Evolutionary conservation across 352 stramenopile genomes (phyloP), one percentile per base, ranked within the genome.

Genomic region (Phytophthora macrochlamydospora): DNA sequence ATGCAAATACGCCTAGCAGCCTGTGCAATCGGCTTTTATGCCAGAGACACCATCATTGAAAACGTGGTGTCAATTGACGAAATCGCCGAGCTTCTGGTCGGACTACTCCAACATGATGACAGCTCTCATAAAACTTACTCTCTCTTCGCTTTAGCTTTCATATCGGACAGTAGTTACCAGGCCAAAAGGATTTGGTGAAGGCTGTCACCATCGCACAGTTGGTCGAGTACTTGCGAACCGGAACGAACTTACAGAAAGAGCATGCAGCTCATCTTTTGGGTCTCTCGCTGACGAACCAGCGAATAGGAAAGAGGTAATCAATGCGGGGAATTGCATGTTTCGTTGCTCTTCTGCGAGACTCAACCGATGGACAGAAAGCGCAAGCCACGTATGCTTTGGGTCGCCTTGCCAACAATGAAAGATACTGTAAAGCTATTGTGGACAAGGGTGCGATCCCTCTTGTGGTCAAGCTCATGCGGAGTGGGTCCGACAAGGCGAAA

Each of bases 1-100:
- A 35, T 59, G 18, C 62, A 55, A 14, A 52, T 51, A 28, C 37
- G 56, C 7, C 42, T 46, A 44, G 53, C 62, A 38, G 40, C 48
- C 2, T 51, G 56, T 48, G 38, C 61, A 6, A 31, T 69, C 1
- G 55, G 40, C 3, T 59, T 38, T 38, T 18, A 64, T 11, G 60
- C 60, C 4, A 49, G 38, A 6, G 29, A 58, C 37, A 67, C 18
- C 29, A 51, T n/a, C 29, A 57, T 30, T 9, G 24, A 9, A 46
- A 48, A 12, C 51, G 60, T 18, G 12, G 13, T 14, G 49, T 51
- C 54, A 62, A 59, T 4, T n/a, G 60, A 61, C 59, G 53, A 40
- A 30, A 44, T 45, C 1, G 59, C 59, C 32, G 35, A 33, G 56
- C 35, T 24, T 0, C 43, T 67, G 43, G 44, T 58, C 37, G 33